phyloP scores from a whole-genome alignment of 352 stramenopile genomes.

The Pythium rhizo-oryzae region DNA sequence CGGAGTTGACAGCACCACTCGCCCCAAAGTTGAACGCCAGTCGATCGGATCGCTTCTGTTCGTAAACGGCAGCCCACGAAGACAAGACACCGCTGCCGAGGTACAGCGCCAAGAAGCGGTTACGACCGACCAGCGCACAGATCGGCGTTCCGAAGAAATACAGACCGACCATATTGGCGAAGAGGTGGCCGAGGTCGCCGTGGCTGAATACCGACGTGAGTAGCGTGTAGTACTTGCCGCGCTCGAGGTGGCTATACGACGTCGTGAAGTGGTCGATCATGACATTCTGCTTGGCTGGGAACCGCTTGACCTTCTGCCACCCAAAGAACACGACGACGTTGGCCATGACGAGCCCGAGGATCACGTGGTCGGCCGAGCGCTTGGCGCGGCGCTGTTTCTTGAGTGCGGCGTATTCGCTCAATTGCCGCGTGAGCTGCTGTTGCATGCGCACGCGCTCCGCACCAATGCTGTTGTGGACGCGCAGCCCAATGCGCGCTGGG shows the following conservation, averaged over 20 bases:
- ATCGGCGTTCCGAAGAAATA: conserved; percentile 80
- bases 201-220: conserved; percentile 79
- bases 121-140: conserved; percentile 63
- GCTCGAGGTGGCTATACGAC: conserved; percentile 59
- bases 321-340: conserved; percentile 61
- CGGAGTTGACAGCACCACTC: conserved; percentile 78
- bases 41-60: conserved; percentile 55
- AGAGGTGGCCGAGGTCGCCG: conserved; percentile 51
- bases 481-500: not conserved
- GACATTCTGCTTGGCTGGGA: conserved; percentile 37
- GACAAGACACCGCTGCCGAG: conserved; percentile 70
- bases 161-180: conserved; percentile 75
- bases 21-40: conserved; percentile 64
- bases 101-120: conserved; percentile 78
- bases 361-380: conserved; percentile 30
- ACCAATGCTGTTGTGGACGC: conserved; percentile 7
- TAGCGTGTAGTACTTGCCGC: conserved; percentile 76
- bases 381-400: conserved; percentile 26
- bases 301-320: conserved; percentile 54
- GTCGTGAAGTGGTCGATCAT: conserved; percentile 83
- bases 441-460: conserved; percentile 6
- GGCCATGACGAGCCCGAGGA: conserved; percentile 48
- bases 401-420: conserved; percentile 11
- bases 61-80: conserved; percentile 56
- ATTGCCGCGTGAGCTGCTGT: conserved; percentile 7